Evolutionary conservation across 305 asterid genomes (phyloP).

Genomic region (Rubia peregrina): DNA sequence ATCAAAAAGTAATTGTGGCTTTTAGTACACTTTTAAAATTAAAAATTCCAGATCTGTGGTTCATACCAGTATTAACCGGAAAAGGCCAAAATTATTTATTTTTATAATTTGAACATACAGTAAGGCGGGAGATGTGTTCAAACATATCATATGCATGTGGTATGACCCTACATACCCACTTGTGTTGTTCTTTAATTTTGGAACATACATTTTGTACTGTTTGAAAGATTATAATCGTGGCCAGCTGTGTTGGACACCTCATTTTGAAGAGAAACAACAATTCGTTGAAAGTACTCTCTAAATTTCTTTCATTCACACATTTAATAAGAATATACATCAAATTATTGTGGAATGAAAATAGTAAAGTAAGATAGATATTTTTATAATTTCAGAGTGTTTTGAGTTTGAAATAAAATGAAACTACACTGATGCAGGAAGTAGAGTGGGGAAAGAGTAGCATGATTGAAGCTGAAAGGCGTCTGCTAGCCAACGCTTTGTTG

Average conservation of each 20-base stretch:
- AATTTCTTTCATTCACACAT: no score
- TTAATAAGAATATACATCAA: no score
- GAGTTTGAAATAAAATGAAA: no score
- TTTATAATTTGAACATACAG: neutral
- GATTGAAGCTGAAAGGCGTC: constrained; percentile 76
- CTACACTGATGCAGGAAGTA: constrained; percentile 33
- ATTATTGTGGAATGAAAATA: no score
- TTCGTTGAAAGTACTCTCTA: neutral
- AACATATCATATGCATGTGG: neutral
- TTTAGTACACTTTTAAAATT: no score
- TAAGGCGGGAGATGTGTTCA: neutral
- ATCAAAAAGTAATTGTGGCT: no score
- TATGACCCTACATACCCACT: neutral
- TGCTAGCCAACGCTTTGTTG: constrained; percentile 61
- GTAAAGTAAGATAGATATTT: no score
- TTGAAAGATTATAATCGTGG: neutral
- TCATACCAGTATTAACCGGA: neutral
- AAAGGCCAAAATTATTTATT: neutral
- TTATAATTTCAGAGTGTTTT: no score
- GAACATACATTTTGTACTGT: no score
- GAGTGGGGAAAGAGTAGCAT: constrained; percentile 69
- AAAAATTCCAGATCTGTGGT: neutral
- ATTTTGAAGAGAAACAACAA: neutral
- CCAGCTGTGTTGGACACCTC: neutral
- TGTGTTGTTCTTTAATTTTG: neutral